Evolutionary conservation across 2,329 filamentous ascomycete species (phyloP).

Genomic region (Pestalotiopsis sp.): DNA sequence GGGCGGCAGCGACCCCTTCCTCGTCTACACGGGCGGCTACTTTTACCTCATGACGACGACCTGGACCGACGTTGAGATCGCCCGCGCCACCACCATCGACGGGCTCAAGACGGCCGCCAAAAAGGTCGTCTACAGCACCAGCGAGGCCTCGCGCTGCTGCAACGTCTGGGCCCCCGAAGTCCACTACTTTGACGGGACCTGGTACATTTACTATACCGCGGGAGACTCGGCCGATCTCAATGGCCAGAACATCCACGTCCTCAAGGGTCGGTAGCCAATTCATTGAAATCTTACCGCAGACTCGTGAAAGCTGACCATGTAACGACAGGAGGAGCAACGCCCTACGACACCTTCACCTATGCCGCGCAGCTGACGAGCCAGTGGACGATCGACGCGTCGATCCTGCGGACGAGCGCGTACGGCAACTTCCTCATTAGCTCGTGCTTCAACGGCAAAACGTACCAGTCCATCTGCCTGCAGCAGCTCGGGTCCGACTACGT

Average conservation of each 20-base stretch:
- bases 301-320: neutral
- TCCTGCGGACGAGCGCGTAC: slow-evolving; percentile 48
- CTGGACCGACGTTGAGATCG: slow-evolving; percentile 59
- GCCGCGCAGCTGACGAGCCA: slow-evolving; percentile 47
- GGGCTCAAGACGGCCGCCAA: slow-evolving; percentile 56
- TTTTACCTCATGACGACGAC: slow-evolving; percentile 62
- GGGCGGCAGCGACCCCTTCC: slow-evolving; percentile 55
- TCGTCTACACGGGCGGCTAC: slow-evolving; percentile 50
- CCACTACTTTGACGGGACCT: slow-evolving; percentile 49
- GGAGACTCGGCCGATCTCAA: slow-evolving; percentile 45
- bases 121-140: slow-evolving; percentile 54
- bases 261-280: slow-evolving; percentile 42
- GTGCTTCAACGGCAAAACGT: slow-evolving; percentile 46
- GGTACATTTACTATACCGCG: slow-evolving; percentile 58
- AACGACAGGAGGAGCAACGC: slow-evolving; percentile 47
- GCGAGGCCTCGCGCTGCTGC: slow-evolving; percentile 48
- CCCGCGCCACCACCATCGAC: slow-evolving; percentile 54
- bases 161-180: slow-evolving; percentile 64
- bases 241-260: slow-evolving; percentile 53
- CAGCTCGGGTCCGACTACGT: slow-evolving; percentile 42
- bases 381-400: slow-evolving; percentile 58
- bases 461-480: slow-evolving; percentile 42
- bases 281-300: too few relatives aligned
- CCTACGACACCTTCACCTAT: slow-evolving; percentile 56
- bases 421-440: slow-evolving; percentile 59